phyloP scores from a whole-genome alignment of 2,329 filamentous ascomycete species.

The Graphiopsis chlorocephala region DNA sequence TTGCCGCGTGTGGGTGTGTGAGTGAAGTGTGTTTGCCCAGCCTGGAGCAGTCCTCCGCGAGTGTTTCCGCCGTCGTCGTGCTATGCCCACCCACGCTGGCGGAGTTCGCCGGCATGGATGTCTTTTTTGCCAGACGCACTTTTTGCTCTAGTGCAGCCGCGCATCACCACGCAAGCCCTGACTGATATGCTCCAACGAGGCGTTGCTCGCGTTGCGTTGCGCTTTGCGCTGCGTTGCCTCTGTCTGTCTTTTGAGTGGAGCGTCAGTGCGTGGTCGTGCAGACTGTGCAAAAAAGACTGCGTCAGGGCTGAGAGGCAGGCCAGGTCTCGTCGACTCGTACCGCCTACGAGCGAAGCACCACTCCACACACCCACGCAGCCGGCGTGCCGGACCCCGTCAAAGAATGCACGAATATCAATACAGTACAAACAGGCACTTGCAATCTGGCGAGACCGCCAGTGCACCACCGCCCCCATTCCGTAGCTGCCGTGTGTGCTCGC shows the following conservation, averaged over 20 bases:
- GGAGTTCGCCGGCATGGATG: background rate
- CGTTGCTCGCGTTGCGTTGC: slow-evolving; percentile 6
- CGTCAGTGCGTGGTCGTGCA: slow-evolving; percentile 10
- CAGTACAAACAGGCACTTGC: background rate
- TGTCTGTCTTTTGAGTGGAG: background rate
- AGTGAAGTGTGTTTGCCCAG: background rate
- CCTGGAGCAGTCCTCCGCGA: background rate
- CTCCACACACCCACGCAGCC: slow-evolving; percentile 10
- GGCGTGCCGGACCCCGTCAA: slow-evolving; percentile 8
- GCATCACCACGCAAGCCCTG: slow-evolving; percentile 13
- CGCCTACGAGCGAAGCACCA: background rate
- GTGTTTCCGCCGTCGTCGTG: background rate
- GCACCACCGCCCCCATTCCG: slow-evolving; percentile 7
- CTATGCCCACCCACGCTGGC: background rate
- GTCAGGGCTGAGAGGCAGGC: background rate
- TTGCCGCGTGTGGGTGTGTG: background rate
- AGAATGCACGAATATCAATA: slow-evolving; percentile 14
- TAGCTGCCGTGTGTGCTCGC: slow-evolving; percentile 2
- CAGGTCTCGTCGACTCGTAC: background rate
- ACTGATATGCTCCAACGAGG: slow-evolving; percentile 11
- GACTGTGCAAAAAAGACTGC: slow-evolving; percentile 10
- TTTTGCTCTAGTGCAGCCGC: slow-evolving; percentile 4
- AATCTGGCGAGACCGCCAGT: background rate
- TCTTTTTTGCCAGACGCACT: background rate
- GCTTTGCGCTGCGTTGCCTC: background rate